Conservation (phyloP, 805 yeast genomes). For the Ogataea kodamae region DNA sequence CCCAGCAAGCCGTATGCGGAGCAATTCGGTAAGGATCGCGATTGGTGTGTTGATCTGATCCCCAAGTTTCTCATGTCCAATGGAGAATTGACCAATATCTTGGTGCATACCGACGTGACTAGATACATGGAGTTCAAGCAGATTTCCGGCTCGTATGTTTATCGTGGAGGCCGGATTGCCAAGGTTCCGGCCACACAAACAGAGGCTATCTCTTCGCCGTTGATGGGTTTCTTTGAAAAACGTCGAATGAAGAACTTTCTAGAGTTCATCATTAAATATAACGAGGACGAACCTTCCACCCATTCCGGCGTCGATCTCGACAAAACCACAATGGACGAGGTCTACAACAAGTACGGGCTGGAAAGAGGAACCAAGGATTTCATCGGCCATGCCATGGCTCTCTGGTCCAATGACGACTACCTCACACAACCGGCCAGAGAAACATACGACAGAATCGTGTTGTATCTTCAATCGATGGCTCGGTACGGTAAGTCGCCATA, state of each 20-base stretch:
- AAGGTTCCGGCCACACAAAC: slow-evolving; percentile 91
- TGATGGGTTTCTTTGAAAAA: slow-evolving; percentile 96
- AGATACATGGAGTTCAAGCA: slow-evolving; percentile 95
- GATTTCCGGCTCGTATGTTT: slow-evolving; percentile 93
- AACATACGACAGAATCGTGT: slow-evolving; percentile 77
- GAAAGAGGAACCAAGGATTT: slow-evolving; percentile 93
- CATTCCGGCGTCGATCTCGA: slow-evolving; percentile 87
- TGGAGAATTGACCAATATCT: slow-evolving; percentile 93
- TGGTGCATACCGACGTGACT: slow-evolving; percentile 94
- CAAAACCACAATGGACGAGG: slow-evolving; percentile 84
- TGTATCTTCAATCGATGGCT: slow-evolving; percentile 88
- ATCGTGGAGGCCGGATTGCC: slow-evolving; percentile 83
- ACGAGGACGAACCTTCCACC: slow-evolving; percentile 73
- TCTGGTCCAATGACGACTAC: slow-evolving; percentile 91
- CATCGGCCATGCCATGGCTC: slow-evolving; percentile 98
- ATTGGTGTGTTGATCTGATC: slow-evolving; percentile 96
- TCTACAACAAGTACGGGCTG: slow-evolving; percentile 83
- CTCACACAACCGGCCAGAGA: slow-evolving; percentile 87
- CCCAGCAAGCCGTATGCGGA: slow-evolving; percentile 70
- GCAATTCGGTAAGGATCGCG: slow-evolving; percentile 84
- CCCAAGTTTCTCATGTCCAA: slow-evolving; percentile 97
- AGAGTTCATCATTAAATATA: slow-evolving; percentile 79
- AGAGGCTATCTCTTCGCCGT: slow-evolving; percentile 87
- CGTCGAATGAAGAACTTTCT: slow-evolving; percentile 90
- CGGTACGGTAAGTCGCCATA: slow-evolving; percentile 96